Evolutionary conservation across 805 yeast genomes (phyloP).

Genomic region (Pichia pseudocactophila): DNA sequence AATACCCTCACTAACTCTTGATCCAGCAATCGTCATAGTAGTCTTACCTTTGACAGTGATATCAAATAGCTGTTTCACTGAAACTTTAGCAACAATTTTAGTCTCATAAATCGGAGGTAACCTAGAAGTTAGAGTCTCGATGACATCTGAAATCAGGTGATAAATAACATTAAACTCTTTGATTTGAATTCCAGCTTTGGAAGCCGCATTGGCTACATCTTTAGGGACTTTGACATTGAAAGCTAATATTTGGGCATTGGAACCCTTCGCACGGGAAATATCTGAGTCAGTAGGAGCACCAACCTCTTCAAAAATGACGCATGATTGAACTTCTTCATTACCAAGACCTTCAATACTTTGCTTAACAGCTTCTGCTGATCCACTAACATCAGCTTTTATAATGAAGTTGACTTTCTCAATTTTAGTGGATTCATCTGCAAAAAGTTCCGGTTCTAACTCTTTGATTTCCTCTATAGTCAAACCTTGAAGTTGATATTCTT

Average conservation of each 20-base stretch:
- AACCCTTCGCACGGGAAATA: slow-evolving; percentile 55
- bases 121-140: slow-evolving; percentile 47
- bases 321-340: slow-evolving; percentile 69
- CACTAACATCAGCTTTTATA: slow-evolving; percentile 85
- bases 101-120: slow-evolving; percentile 61
- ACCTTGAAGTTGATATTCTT: slow-evolving; percentile 54
- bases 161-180: slow-evolving; percentile 74
- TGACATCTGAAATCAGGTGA: slow-evolving; percentile 77
- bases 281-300: slow-evolving; percentile 69
- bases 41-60: slow-evolving; percentile 51
- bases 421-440: slow-evolving; percentile 24
- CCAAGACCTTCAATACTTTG: slow-evolving; percentile 81
- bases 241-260: slow-evolving; percentile 66
- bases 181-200: slow-evolving; percentile 45
- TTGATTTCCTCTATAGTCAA: slow-evolving; percentile 40
- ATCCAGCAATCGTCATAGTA: slow-evolving; percentile 71
- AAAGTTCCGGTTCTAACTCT: slow-evolving; percentile 26
- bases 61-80: slow-evolving; percentile 61
- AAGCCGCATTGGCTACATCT: slow-evolving; percentile 52
- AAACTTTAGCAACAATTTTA: slow-evolving; percentile 57
- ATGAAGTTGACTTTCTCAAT: slow-evolving; percentile 47
- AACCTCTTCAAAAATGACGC: slow-evolving; percentile 65
- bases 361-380: slow-evolving; percentile 87
- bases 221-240: slow-evolving; percentile 69
- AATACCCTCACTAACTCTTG: slow-evolving; percentile 64